Conservation (phyloP, 768 basidiomycete species). For the Suillus sp. region DNA sequence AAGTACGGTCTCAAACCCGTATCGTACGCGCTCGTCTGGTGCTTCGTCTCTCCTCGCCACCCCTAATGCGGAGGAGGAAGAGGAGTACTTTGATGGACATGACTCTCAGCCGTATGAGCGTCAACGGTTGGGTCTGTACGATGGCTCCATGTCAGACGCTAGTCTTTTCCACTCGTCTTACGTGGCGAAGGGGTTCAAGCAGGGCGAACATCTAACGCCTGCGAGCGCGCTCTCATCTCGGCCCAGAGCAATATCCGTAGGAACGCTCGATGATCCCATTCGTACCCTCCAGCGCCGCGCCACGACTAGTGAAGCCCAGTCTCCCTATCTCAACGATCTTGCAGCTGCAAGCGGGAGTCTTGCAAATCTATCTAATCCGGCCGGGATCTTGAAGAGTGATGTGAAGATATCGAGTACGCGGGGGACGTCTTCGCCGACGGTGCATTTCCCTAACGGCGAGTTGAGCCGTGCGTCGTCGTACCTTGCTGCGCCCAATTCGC, state of each 20-base stretch:
- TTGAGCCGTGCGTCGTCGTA: constrained; percentile 64
- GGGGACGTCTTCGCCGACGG: constrained; percentile 46
- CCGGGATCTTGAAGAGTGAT: constrained; percentile 61
- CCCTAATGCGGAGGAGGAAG: constrained; percentile 67
- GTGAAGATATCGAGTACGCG: constrained; percentile 49
- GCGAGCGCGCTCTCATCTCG: constrained; percentile 47
- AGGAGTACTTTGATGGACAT: constrained; percentile 71
- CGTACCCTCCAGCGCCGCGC: constrained; percentile 70
- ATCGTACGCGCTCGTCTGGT: constrained; percentile 64
- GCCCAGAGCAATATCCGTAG: constrained; percentile 88
- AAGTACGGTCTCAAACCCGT: constrained; percentile 93
- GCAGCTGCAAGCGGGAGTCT: constrained; percentile 38
- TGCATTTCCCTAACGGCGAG: constrained; percentile 73
- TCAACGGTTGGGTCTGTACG: constrained; percentile 66
- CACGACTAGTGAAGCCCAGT: constrained; percentile 55
- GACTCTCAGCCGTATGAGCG: constrained; percentile 47
- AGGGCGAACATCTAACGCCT: constrained; percentile 63
- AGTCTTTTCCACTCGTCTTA: constrained; percentile 58
- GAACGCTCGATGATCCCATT: constrained; percentile 79
- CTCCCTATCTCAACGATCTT: constrained; percentile 60
- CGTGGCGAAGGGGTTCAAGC: constrained; percentile 74
- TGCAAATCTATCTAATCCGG: constrained; percentile 29
- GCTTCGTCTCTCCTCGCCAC: constrained; percentile 64
- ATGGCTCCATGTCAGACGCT: constrained; percentile 50
- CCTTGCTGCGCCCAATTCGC: constrained; percentile 64